Conservation (phyloP, 768 basidiomycete species). For the Tylopilus balloui region DNA sequence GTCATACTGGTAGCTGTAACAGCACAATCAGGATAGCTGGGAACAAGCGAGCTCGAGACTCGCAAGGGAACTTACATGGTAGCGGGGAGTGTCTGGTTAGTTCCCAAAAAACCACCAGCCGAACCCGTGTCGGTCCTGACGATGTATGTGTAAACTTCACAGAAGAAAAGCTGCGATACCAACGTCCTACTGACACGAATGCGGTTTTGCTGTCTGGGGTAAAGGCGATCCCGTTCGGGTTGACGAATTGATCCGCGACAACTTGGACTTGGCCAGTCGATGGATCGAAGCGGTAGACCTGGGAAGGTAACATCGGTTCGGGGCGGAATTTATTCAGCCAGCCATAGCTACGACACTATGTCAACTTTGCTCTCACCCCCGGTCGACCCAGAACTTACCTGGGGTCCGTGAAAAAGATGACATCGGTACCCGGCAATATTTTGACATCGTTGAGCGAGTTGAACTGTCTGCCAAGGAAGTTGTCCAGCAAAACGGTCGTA, state of each 20-base stretch:
- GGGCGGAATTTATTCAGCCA: slow-evolving; percentile 65
- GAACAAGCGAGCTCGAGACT: not conserved
- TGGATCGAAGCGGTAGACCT: slow-evolving; percentile 74
- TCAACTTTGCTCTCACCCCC: not conserved
- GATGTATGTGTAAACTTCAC: slow-evolving; percentile 11
- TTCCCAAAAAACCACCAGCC: slow-evolving; percentile 43
- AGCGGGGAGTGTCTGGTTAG: slow-evolving; percentile 57
- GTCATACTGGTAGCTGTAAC: slow-evolving; percentile 60
- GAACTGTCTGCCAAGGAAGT: slow-evolving; percentile 78
- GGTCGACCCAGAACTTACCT: slow-evolving; percentile 38
- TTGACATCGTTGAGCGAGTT: slow-evolving; percentile 81
- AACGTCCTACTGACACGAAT: slow-evolving; percentile 46
- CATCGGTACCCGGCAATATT: slow-evolving; percentile 59
- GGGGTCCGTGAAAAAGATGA: slow-evolving; percentile 74
- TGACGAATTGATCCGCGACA: slow-evolving; percentile 73
- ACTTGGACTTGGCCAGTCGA: slow-evolving; percentile 59
- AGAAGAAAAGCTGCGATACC: not conserved
- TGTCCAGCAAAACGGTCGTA: slow-evolving; percentile 69
- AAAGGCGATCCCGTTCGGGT: slow-evolving; percentile 74
- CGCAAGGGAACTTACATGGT: slow-evolving; percentile 50
- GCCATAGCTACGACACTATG: slow-evolving; percentile 46
- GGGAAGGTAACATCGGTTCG: slow-evolving; percentile 59
- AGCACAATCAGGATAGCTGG: not conserved
- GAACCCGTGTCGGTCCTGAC: slow-evolving; percentile 31
- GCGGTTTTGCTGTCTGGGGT: slow-evolving; percentile 56